Conservation (phyloP, 2,329 filamentous ascomycete genomes). For the Botryotinia convoluta region DNA sequence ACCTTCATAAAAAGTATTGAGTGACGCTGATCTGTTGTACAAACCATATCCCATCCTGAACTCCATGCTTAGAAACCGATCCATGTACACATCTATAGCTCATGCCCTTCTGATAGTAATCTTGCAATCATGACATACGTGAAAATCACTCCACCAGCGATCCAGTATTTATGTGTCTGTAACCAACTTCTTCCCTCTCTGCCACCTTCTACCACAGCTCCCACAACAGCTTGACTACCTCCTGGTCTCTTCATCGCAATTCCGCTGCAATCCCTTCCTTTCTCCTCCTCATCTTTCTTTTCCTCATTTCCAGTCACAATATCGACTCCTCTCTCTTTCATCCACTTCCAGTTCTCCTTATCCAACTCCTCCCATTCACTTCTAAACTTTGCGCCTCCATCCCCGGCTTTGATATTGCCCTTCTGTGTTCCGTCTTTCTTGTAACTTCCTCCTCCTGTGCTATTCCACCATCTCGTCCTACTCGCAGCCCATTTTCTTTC, state of each 20-base stretch:
- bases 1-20: background rate
- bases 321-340: constrained; percentile 80
- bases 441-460: constrained; percentile 66
- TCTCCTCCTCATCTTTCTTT: constrained; percentile 50
- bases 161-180: constrained; percentile 71
- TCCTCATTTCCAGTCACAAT: constrained; percentile 64
- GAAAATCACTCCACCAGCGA: constrained; percentile 70
- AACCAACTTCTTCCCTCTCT: constrained; percentile 81
- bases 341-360: constrained; percentile 87
- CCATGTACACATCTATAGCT: constrained; percentile 1
- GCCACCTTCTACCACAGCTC: constrained; percentile 73
- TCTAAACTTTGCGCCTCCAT: constrained; percentile 87
- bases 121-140: constrained; percentile 80
- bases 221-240: constrained; percentile 52
- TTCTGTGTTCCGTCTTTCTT: constrained; percentile 48
- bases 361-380: constrained; percentile 89
- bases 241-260: constrained; percentile 62
- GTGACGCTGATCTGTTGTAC: constrained; percentile 3
- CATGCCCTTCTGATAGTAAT: constrained; percentile 49
- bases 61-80: constrained; percentile 6
- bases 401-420: constrained; percentile 84
- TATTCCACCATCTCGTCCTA: constrained; percentile 93
- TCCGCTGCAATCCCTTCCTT: constrained; percentile 54
- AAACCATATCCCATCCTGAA: constrained; percentile 12
- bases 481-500: constrained; percentile 78